Evolutionary conservation across 1,284 basidiomycete species (phyloP).

Genomic region (Agroathelia rolfsii): DNA sequence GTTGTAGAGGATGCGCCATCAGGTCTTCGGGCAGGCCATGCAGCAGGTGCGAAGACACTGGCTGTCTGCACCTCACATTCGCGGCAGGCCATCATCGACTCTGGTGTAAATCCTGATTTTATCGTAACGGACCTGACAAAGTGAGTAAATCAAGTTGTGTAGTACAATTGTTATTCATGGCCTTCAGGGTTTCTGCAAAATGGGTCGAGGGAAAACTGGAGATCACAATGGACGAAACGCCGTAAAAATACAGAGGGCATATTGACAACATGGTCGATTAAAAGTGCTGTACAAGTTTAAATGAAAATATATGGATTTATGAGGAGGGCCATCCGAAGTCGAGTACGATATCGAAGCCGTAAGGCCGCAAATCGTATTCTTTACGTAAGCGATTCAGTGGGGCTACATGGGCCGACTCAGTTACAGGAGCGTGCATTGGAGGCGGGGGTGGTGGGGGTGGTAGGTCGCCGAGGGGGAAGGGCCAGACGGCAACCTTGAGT

Average conservation of each 20-base stretch:
- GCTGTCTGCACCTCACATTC: constrained; percentile 77
- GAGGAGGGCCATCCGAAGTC: constrained; percentile 56
- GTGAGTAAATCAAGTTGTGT: constrained; percentile 22
- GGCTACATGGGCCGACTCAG: constrained; percentile 19
- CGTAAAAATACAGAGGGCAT: too few relatives aligned
- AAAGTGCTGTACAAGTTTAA: constrained; percentile 3
- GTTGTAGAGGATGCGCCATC: constrained; percentile 82
- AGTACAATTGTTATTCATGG: constrained; percentile 2
- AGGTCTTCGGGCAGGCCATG: constrained; percentile 62
- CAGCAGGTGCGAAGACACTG: constrained; percentile 64
- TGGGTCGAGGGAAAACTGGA: constrained; percentile 27
- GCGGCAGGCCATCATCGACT: constrained; percentile 37
- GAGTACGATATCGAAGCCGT: constrained; percentile 59
- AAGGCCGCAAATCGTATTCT: constrained; percentile 61
- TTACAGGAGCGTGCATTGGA: constrained; percentile 6
- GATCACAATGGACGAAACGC: constrained; percentile 24
- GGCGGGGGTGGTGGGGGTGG: constrained; percentile 4
- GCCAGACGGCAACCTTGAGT: too few relatives aligned
- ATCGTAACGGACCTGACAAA: constrained; percentile 43
- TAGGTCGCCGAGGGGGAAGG: too few relatives aligned
- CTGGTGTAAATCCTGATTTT: constrained; percentile 39
- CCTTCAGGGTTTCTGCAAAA: constrained; percentile 26
- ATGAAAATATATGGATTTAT: constrained; percentile 4
- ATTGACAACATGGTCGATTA: too few relatives aligned
- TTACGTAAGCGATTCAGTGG: too few relatives aligned